Base-by-base conservation (phyloP, 495 filamentous ascomycete genomes). In the Podospora pseudocomata region DNA sequence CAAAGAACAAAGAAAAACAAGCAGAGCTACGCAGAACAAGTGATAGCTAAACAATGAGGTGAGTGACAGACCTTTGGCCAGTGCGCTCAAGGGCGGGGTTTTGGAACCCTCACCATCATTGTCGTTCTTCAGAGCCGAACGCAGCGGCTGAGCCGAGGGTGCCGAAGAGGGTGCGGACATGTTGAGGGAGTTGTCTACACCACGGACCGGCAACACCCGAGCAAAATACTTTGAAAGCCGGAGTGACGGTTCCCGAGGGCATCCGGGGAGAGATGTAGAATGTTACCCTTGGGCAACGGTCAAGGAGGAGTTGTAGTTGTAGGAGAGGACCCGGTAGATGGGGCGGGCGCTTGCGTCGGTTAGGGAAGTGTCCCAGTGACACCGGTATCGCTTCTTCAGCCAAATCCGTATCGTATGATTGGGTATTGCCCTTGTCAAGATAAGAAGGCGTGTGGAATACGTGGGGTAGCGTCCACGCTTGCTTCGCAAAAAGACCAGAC, bases 101-200 rank as follows among this genome's bases (percentile, higher is more conserved):
- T 70, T 77, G 20, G 80, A 77, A 7, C 32, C 30, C 2, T 23
- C 34, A 19, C 68, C 69, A 61, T 82, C 80, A 72, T 76, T 77
- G 53, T 84, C 81, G 26, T 73, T 67, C 64, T 82, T 84, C 61
- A 84, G 68, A 9, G 80, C 78, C 34, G 82, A 84, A 55, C 80
- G 80, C 27, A 78, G 72, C 15, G 78, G 78, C 61, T 73, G 78
- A 23, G 56, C 63, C 60, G 72, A 44, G 9, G 34, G 61, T 28
- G 67, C 66, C 4, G 71, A 67, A 16, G 73, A 68, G n/a, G 73
- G 73, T 7, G 73, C 67, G 34, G 75, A 75, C 73, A 75, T 77
- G 53, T 28, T 26, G 34, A 63, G n/a, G n/a, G n/a, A 7, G 62
- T 32, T 56, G 65, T 67, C 23, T 34, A 39, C 15, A 54, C 34